These are phyloP conservation scores for Scalesia atractyloides DNA, from an alignment of 129 eudicot species.

Conservation along the genomic window DNA sequence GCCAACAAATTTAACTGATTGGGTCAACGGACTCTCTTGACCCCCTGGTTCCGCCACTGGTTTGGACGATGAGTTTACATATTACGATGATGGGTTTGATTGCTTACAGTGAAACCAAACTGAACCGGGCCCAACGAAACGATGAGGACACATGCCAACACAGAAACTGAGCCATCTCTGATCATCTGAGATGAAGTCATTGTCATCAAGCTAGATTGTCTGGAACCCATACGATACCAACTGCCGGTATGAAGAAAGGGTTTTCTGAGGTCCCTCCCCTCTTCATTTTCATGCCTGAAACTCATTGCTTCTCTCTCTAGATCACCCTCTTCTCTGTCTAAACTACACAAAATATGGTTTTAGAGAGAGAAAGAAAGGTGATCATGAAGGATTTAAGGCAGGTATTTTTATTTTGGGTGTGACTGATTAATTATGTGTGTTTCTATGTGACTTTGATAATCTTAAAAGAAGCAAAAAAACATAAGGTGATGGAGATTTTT, in stretches of 20 bases:
- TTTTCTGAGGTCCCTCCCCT: conserved; percentile 68
- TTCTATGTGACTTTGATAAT: conserved; percentile 18
- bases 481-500: not conserved
- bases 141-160: conserved; percentile 84
- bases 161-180: conserved; percentile 85
- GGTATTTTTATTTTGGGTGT: conserved; percentile 9
- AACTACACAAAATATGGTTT: conserved; percentile 1
- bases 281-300: conserved; percentile 69
- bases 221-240: conserved; percentile 93
- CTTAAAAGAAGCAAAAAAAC: not conserved
- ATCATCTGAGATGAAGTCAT: conserved; percentile 84
- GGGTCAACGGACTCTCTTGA: too few species aligned
- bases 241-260: conserved; percentile 95
- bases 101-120: conserved; percentile 88
- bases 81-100: not conserved
- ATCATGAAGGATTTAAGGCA: conserved; percentile 7
- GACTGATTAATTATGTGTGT: conserved; percentile 5
- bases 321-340: not conserved
- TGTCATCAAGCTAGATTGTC: conserved; percentile 84
- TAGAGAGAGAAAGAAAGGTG: conserved; percentile 15
- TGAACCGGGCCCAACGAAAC: conserved; percentile 89
- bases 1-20: too few species aligned
- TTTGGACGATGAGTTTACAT: too few species aligned
- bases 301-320: conserved; percentile 45
- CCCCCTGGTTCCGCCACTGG: too few species aligned